Evolutionary conservation across 306 rosid species (phyloP), one percentile per base, ranked within the genome.

Genomic region (Hylodesmum podocarpum): DNA sequence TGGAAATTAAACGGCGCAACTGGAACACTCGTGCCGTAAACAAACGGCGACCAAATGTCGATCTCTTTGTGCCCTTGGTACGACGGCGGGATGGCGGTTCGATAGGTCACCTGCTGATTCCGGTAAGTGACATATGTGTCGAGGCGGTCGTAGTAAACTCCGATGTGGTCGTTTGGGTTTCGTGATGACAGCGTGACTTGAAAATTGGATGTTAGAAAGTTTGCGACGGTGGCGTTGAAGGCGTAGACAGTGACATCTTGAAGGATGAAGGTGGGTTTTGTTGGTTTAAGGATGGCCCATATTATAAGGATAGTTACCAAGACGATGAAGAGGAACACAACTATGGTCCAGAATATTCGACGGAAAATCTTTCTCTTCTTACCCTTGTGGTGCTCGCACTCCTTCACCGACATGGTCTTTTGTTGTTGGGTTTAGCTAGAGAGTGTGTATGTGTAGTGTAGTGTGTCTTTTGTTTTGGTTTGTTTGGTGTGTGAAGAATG

Each of bases 21-120:
- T 1, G 99, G 97, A 0, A 96, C 85, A 65, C 69, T 3, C 41
- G 73, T 84, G 2, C 99, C 99, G 82, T 76, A 96, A 36, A 96
- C 83, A 25, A 80, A 87, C 16, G 99, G 99, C 0, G 99, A 96
- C 99, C 99, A 96, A 8, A 93, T 77, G 81, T 88, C 70, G 22
- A 81, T 25, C 10, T 93, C 97, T 24, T 93, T 91, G 80, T 93
- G 99, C 36, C 97, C 97, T 27, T 96, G 99, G 14, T 91, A 96
- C 0, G 91, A 84, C 0, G 90, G 93, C 1, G 90, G 98, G 50
- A 96, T 88, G 51, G 77, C 6, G 1, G 97, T 91, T 0, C 89
- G 87, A 85, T 78, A 80, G 2, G 99, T 91, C 59, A 96, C 61
- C 61, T 96, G 98, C 57, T 96, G 98, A 83, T 68, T 75, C 25